Evolutionary conservation across 1,139 yeast species (phyloP).

Genomic region (Dujonia santamariae): DNA sequence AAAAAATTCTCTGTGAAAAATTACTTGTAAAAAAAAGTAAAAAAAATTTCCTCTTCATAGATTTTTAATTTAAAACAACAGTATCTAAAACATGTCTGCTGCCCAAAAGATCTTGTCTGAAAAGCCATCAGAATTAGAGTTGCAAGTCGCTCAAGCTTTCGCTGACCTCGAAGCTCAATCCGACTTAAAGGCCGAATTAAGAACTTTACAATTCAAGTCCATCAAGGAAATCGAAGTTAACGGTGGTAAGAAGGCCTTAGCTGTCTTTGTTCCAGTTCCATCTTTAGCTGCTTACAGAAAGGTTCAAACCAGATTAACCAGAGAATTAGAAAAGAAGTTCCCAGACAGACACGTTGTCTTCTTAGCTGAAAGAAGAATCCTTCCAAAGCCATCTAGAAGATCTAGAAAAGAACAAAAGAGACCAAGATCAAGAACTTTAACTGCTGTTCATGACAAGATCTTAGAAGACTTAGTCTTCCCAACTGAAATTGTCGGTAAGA

Average conservation of each 20-base stretch:
- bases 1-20: too few species aligned
- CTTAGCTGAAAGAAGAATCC: slow-evolving; percentile 99
- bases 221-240: slow-evolving; percentile 97
- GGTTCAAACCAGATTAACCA: slow-evolving; percentile 95
- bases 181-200: slow-evolving; percentile 96
- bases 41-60: slow-evolving; percentile 1
- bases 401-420: slow-evolving; percentile 96
- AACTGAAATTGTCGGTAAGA: slow-evolving; percentile 98
- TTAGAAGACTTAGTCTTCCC: slow-evolving; percentile 99
- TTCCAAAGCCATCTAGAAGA: slow-evolving; percentile 94
- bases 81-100: slow-evolving; percentile 70
- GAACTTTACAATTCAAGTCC: slow-evolving; percentile 98
- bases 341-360: slow-evolving; percentile 99
- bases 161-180: slow-evolving; percentile 94
- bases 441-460: slow-evolving; percentile 98
- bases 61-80: background rate
- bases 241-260: slow-evolving; percentile 99
- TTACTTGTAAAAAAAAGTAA: too few species aligned
- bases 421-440: slow-evolving; percentile 99
- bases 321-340: slow-evolving; percentile 99
- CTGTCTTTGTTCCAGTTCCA: slow-evolving; percentile 98
- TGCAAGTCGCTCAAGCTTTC: slow-evolving; percentile 99
- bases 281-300: slow-evolving; percentile 91
- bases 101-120: slow-evolving; percentile 90
- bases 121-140: slow-evolving; percentile 97